phyloP scores from a whole-genome alignment of 345 rosid species.

The Populus alba region DNA sequence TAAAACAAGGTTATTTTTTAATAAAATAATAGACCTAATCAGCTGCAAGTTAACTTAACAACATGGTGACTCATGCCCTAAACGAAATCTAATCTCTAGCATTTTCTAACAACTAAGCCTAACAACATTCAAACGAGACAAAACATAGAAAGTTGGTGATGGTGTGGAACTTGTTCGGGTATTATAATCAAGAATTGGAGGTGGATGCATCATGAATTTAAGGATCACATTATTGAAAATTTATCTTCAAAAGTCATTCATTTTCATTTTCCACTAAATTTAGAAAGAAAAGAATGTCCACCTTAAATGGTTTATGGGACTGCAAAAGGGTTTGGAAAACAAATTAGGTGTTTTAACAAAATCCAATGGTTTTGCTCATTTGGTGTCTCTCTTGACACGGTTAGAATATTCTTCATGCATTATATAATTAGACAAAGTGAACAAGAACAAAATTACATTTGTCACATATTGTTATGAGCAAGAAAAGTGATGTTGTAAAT shows the following conservation, averaged over 20 bases:
- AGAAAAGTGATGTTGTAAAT: too few relatives aligned
- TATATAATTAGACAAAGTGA: neutral
- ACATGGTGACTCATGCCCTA: too few relatives aligned
- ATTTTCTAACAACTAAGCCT: neutral
- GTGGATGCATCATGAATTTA: neutral
- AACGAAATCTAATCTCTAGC: too few relatives aligned
- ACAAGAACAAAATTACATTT: neutral
- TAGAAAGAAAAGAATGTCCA: neutral
- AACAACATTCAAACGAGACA: neutral
- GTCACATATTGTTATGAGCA: neutral
- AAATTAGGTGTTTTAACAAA: neutral
- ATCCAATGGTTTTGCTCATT: neutral
- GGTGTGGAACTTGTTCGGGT: slow-evolving; percentile 3
- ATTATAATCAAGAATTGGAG: neutral
- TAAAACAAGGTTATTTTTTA: too few relatives aligned
- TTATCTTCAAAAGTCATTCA: neutral
- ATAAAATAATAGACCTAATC: too few relatives aligned
- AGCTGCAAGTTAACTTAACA: too few relatives aligned
- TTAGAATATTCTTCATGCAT: neutral
- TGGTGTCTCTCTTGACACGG: neutral
- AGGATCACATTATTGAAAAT: neutral
- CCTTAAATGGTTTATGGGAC: neutral
- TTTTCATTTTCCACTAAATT: neutral
- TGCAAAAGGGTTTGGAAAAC: neutral
- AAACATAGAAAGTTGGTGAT: neutral